These are phyloP conservation scores for Colletotrichum sp. DNA, from an alignment of 2,329 filamentous ascomycete species.

Conservation along the genomic window DNA sequence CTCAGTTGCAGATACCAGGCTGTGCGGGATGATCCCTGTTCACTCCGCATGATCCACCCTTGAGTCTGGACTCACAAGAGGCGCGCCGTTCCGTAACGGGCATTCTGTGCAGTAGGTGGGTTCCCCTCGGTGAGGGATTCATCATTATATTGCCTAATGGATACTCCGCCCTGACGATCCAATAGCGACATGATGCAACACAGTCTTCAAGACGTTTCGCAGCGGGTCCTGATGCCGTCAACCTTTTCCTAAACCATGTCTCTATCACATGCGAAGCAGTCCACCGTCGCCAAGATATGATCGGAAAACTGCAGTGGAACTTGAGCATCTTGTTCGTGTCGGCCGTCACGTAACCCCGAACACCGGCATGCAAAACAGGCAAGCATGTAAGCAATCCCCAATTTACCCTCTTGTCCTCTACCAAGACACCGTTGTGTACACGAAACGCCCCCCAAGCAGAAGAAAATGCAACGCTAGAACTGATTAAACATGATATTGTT, in stretches of 20 bases:
- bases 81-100: neutral
- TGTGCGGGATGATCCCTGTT: neutral
- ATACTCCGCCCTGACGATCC: neutral
- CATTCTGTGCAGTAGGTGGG: neutral
- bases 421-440: neutral
- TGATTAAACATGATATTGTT: constrained; percentile 44
- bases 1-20: neutral
- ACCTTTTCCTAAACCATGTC: neutral
- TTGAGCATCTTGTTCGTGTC: neutral
- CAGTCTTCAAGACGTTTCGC: neutral
- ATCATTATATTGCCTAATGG: neutral
- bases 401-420: constrained; percentile 3
- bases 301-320: neutral
- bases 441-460: neutral
- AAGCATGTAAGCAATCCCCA: neutral
- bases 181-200: neutral
- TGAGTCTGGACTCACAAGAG: neutral
- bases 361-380: neutral
- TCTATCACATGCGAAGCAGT: neutral
- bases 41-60: constrained; percentile 5
- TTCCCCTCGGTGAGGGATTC: neutral
- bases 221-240: neutral
- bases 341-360: neutral
- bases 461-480: constrained; percentile 28
- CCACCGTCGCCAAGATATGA: neutral